phyloP scores from a whole-genome alignment of 305 asterid genomes.

The Fraxinus greggii region DNA sequence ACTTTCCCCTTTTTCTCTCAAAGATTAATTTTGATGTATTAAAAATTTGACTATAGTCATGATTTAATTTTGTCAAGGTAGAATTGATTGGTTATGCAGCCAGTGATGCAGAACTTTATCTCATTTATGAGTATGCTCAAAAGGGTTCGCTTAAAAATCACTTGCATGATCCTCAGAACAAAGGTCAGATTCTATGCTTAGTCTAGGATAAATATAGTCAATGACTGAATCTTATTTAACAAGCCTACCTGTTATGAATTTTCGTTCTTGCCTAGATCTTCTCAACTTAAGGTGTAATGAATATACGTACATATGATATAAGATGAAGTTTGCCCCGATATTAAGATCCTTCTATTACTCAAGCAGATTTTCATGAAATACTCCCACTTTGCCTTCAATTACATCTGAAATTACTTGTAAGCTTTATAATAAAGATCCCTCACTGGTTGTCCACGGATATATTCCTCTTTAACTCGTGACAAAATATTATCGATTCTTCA shows the following conservation, averaged over 20 bases:
- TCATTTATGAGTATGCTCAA: conserved; percentile 82
- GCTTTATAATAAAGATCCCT: not conserved
- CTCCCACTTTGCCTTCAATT: not conserved
- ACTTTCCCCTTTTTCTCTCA: not conserved
- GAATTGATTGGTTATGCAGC: conserved; percentile 97
- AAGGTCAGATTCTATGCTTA: conserved; percentile 45
- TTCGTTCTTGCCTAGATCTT: not conserved
- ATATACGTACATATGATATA: not conserved
- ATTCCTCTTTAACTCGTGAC: not conserved
- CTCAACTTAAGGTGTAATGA: not conserved
- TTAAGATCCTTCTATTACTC: not conserved
- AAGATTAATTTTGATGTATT: not conserved
- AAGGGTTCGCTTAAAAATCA: conserved; percentile 84
- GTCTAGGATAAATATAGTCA: not conserved
- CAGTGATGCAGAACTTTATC: conserved; percentile 74
- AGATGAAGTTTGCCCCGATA: not conserved
- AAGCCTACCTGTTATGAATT: not conserved
- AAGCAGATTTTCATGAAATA: not conserved
- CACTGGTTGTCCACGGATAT: not conserved
- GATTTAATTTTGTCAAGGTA: conserved; percentile 59
- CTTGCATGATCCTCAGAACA: conserved; percentile 85
- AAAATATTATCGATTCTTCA: not conserved
- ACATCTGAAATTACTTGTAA: not conserved
- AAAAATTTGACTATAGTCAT: conserved; percentile 22
- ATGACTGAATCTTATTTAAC: not conserved